Percentiles rank a stretch among this genome's conserved stretches.
Evolutionary conservation across 106 monocot species (phyloP).

Genomic region (Chionographis japonica): DNA sequence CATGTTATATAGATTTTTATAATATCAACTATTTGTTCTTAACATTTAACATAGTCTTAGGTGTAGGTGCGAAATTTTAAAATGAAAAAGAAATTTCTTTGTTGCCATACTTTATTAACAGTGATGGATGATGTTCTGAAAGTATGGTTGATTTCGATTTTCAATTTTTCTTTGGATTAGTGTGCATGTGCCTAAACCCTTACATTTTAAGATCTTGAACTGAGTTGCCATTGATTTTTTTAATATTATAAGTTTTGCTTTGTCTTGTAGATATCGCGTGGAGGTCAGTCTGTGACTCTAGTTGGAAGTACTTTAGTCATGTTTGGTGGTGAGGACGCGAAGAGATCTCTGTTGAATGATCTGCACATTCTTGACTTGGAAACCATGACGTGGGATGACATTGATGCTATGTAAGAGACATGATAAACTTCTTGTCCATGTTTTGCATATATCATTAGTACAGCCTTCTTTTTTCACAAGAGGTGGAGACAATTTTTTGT

Average conservation of each 20-base stretch:
- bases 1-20: no score
- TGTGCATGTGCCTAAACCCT: no score
- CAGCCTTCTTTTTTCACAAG: not conserved
- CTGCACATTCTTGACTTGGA: constrained; percentile 98
- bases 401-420: constrained; percentile 83
- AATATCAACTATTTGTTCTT: no score
- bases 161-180: no score
- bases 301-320: constrained; percentile 87
- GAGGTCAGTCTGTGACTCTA: constrained; percentile 89
- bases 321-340: constrained; percentile 99
- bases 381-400: constrained; percentile 99
- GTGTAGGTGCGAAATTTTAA: no score
- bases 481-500: not conserved
- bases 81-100: no score
- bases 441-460: not conserved
- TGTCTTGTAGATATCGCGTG: constrained; percentile 77
- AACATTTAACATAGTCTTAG: no score
- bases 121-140: no score
- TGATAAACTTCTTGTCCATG: not conserved
- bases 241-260: not conserved
- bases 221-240: not conserved
- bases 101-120: no score
- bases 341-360: constrained; percentile 91
- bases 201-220: not conserved
- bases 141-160: no score